These are phyloP conservation scores for Colletotrichum salicis DNA, from an alignment of 2,329 filamentous ascomycete species.

Conservation along the genomic window DNA sequence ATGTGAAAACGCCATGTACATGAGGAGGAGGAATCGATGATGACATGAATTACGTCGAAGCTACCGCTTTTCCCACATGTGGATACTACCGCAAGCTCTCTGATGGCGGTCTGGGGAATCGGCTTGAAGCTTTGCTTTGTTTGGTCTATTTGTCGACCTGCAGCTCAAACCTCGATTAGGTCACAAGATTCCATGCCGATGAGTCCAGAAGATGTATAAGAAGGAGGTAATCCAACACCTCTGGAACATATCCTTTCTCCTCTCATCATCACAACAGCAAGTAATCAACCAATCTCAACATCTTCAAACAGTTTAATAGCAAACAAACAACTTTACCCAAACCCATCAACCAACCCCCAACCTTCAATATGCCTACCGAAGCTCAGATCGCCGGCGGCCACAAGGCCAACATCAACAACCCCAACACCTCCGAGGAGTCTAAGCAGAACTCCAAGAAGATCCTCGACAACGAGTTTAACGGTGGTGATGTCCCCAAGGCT, in stretches of 20 bases:
- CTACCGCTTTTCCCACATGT: background rate
- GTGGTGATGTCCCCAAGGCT: constrained; percentile 49
- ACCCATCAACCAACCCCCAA: background rate
- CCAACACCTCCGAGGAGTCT: constrained; percentile 64
- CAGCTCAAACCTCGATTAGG: background rate
- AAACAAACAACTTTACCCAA: background rate
- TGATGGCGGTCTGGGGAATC: background rate
- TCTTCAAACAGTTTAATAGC: background rate
- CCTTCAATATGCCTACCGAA: constrained; percentile 57
- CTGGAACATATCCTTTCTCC: fast-evolving
- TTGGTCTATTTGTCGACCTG: background rate
- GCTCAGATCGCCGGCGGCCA: constrained; percentile 66
- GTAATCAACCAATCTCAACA: background rate
- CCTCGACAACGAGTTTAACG: constrained; percentile 61
- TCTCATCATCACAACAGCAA: constrained; percentile 19
- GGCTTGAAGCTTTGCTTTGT: background rate
- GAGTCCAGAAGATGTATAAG: constrained; percentile 26
- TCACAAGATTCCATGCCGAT: background rate
- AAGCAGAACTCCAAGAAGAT: constrained; percentile 65
- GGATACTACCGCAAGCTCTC: background rate
- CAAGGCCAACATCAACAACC: constrained; percentile 69
- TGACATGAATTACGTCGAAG: constrained; percentile 22
- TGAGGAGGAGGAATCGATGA: constrained; percentile 11
- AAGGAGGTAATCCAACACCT: constrained; percentile 15
- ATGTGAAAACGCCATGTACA: constrained; percentile 13